Evolutionary conservation across 805 yeast species (phyloP).

Genomic region (Candida caryicola): DNA sequence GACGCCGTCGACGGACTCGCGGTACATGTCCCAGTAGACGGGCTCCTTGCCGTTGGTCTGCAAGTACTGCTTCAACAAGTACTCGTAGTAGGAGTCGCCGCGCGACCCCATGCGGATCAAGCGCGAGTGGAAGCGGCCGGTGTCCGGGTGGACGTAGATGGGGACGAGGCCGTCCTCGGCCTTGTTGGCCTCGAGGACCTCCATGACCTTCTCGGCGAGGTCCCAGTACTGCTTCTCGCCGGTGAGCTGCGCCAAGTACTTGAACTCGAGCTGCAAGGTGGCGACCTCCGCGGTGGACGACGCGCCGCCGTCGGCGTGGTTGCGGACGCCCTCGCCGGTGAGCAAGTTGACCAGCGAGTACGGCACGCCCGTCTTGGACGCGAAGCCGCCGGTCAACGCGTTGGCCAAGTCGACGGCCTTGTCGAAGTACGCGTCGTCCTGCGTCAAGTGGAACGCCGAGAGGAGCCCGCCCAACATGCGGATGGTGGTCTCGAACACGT

Average conservation of each 20-base stretch:
- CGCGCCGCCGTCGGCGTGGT: slow-evolving; percentile 71
- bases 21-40: slow-evolving; percentile 70
- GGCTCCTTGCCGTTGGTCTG: slow-evolving; percentile 64
- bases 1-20: slow-evolving; percentile 74
- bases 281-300: slow-evolving; percentile 89
- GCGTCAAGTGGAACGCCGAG: slow-evolving; percentile 71
- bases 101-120: slow-evolving; percentile 82
- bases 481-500: slow-evolving; percentile 90
- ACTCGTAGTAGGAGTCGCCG: slow-evolving; percentile 93
- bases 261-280: slow-evolving; percentile 83
- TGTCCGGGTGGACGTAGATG: slow-evolving; percentile 69
- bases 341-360: slow-evolving; percentile 72
- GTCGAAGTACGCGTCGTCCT: slow-evolving; percentile 68
- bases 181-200: slow-evolving; percentile 60
- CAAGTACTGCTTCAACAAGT: slow-evolving; percentile 77
- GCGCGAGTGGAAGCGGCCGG: slow-evolving; percentile 63
- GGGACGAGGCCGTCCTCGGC: slow-evolving; percentile 80
- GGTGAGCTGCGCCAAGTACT: slow-evolving; percentile 74
- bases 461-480: slow-evolving; percentile 92
- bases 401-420: slow-evolving; percentile 78
- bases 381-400: slow-evolving; percentile 66
- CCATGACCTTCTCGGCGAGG: slow-evolving; percentile 69
- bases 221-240: slow-evolving; percentile 81
- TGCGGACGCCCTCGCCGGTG: slow-evolving; percentile 57
- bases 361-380: slow-evolving; percentile 67